Evolutionary conservation across 441 rosid species (phyloP).

Genomic region (Erodium texanum): DNA sequence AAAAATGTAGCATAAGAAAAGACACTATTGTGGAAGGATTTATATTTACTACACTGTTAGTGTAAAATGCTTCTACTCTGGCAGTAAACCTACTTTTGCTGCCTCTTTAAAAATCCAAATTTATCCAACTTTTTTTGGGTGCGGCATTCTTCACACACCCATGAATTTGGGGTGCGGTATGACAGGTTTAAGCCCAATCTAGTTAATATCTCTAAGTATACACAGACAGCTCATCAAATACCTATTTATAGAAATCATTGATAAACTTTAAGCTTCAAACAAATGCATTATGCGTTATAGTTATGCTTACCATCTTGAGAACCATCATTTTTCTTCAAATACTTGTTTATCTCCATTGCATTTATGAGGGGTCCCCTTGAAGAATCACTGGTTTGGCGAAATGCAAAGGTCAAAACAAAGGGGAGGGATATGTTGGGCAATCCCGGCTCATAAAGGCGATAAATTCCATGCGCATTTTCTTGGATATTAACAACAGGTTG

Average conservation of each 20-base stretch:
- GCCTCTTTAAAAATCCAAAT: background rate
- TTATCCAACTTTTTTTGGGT: background rate
- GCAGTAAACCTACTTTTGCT: background rate
- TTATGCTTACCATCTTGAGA: conserved; percentile 59
- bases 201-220: background rate
- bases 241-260: background rate
- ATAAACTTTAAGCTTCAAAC: conserved; percentile 2
- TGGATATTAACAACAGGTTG: conserved; percentile 69
- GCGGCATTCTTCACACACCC: background rate
- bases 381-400: conserved; percentile 77
- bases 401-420: conserved; percentile 68
- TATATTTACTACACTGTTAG: background rate
- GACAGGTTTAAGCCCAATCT: background rate
- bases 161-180: background rate
- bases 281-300: conserved; percentile 10
- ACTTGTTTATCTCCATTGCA: conserved; percentile 81
- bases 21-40: background rate
- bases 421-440: conserved; percentile 65
- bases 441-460: conserved; percentile 81
- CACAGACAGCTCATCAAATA: too few relatives aligned
- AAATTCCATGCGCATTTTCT: conserved; percentile 77
- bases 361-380: conserved; percentile 82
- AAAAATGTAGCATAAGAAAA: background rate
- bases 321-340: conserved; percentile 64
- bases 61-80: too few relatives aligned